Evolutionary conservation across 768 basidiomycete genomes (phyloP), one percentile per base, ranked within the genome.

Genomic region (Gautieria morchelliformis): DNA sequence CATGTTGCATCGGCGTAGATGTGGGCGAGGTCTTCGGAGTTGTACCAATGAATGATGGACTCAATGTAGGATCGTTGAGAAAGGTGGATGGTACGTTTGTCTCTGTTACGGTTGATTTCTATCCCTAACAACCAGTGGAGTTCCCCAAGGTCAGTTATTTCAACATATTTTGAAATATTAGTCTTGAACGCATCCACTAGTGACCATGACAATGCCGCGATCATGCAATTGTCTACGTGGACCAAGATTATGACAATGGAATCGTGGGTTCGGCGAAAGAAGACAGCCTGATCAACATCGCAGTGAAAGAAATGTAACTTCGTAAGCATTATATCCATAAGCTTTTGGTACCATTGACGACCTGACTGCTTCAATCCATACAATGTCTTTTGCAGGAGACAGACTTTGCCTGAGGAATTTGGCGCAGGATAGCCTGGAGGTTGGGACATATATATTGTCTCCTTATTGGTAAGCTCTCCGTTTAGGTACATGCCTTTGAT

Each of bases 371-470:
- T 72, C 62, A 75, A 66, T 0, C 75, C 69, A 49, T 75, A 76
- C 0, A 75, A 58, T 1, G 66, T 62, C 32, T 63, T 62, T 11
- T 53, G 46, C 1, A 71, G 46, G 19, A 49, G 22, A 58, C 63
- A 66, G 17, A 61, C 64, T 12, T 44, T 45, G 58, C 20, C 59
- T 52, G 32, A 58, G 49, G 66, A 64, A 3, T 64, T 40, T 72
- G 69, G 59, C 75, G 63, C 1, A 76, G 67, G 61, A 71, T 77
- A 0, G 74, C 71, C n/a, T n/a, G n/a, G n/a, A n/a, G n/a, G n/a
- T n/a, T n/a, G n/a, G n/a, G n/a, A n/a, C n/a, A n/a, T n/a, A n/a
- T n/a, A n/a, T n/a, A n/a, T n/a, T n/a, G n/a, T n/a, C n/a, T n/a
- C n/a, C n/a, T n/a, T n/a, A n/a, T n/a, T n/a, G n/a, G n/a, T n/a